These are phyloP conservation scores for Syzygium aqueum DNA, from an alignment of 345 rosid species.

Conservation along the genomic window DNA sequence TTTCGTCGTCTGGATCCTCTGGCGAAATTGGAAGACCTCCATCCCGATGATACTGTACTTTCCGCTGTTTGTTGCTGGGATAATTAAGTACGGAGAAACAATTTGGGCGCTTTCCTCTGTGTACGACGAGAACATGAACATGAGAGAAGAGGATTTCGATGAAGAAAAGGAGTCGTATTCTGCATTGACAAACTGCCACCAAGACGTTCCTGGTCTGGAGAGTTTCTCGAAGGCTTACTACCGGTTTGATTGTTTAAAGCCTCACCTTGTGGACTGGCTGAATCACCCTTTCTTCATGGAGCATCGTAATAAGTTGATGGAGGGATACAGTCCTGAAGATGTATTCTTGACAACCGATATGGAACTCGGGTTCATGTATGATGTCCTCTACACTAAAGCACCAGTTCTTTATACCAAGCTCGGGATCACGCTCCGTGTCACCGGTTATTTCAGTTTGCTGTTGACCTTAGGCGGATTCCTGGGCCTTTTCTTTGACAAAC, in stretches of 20 bases:
- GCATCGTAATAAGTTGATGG: neutral
- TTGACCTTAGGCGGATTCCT: neutral
- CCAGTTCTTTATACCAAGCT: neutral
- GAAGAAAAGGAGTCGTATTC: neutral
- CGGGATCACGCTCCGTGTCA: neutral
- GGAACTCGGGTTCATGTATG: slow-evolving; percentile 10
- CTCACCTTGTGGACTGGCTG: slow-evolving; percentile 3
- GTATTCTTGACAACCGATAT: slow-evolving; percentile 3
- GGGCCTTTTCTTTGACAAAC: neutral
- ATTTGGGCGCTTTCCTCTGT: slow-evolving; percentile 4
- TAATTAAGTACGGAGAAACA: slow-evolving; percentile 2
- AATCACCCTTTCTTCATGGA: neutral
- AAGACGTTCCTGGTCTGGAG: fast-evolving
- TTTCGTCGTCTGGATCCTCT: neutral
- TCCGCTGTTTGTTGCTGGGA: slow-evolving; percentile 7
- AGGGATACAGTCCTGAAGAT: neutral
- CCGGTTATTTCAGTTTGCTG: neutral
- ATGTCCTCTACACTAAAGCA: slow-evolving; percentile 10
- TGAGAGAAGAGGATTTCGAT: neutral
- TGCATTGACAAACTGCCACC: too few relatives aligned
- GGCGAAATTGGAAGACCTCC: slow-evolving; percentile 7
- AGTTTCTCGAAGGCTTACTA: neutral
- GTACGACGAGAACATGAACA: neutral
- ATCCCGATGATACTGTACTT: neutral
- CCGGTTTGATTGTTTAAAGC: slow-evolving; percentile 3